phyloP scores from a whole-genome alignment of 2,329 filamentous ascomycete species.

The Colletotrichum sp. region DNA sequence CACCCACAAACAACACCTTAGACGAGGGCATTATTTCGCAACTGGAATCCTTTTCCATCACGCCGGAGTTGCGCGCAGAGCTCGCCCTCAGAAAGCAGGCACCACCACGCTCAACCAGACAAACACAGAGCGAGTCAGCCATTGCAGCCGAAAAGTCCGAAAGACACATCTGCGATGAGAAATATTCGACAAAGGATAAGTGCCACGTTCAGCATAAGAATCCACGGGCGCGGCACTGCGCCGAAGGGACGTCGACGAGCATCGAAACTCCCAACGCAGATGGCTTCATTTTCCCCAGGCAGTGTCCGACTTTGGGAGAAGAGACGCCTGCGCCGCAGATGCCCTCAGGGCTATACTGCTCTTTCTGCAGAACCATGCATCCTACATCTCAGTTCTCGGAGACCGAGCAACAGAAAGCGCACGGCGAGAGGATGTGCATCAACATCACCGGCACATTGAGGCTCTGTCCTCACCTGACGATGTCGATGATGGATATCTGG shows the following conservation, averaged over 20 bases:
- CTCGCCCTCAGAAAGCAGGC: background rate
- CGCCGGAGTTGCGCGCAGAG: background rate
- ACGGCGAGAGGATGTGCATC: background rate
- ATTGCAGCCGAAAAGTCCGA: background rate
- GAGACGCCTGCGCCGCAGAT: background rate
- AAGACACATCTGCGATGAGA: background rate
- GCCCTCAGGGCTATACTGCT: background rate
- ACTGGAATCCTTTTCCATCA: background rate
- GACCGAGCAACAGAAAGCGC: background rate
- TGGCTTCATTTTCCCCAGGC: background rate
- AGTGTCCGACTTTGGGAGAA: background rate
- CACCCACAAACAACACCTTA: background rate
- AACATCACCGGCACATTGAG: background rate
- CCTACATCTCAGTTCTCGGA: background rate
- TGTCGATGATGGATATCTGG: background rate
- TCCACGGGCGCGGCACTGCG: background rate
- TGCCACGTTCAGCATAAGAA: background rate
- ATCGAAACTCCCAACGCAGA: background rate
- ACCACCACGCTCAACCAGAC: background rate
- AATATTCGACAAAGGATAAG: background rate
- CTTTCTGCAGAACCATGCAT: background rate
- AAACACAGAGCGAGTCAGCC: background rate
- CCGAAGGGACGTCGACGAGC: background rate
- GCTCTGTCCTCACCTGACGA: background rate
- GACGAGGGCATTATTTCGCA: background rate